A percentile compares a stretch with the other conserved stretches of the same genome.
Evolutionary conservation across 768 basidiomycete genomes (phyloP).

Genomic region (Tulasnella sp.): DNA sequence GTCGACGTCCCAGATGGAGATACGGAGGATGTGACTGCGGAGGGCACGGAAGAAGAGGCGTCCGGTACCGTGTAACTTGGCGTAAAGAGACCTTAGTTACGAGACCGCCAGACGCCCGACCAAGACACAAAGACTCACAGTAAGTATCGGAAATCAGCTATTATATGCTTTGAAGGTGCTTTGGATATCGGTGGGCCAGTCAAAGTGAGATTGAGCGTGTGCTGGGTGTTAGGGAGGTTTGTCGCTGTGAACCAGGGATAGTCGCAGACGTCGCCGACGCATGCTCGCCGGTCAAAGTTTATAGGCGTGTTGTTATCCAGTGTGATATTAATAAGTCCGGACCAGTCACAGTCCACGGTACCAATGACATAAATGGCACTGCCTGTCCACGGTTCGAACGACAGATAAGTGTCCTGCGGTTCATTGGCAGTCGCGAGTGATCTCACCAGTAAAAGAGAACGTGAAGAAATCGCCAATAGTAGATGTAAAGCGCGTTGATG

Average conservation of each 20-base stretch:
- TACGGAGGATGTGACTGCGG: background rate
- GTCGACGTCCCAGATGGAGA: background rate
- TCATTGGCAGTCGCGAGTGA: background rate
- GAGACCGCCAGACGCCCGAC: no score
- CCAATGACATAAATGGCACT: conserved; percentile 8
- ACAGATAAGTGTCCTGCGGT: background rate
- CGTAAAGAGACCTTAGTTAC: background rate
- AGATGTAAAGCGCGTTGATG: background rate
- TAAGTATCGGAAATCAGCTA: conserved; percentile 4
- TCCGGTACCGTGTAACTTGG: background rate
- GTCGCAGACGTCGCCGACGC: conserved; percentile 1
- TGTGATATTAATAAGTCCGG: background rate
- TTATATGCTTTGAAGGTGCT: conserved; percentile 1
- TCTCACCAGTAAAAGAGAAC: background rate
- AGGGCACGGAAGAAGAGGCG: background rate
- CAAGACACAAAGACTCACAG: background rate
- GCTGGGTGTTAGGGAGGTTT: background rate
- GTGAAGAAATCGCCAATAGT: background rate
- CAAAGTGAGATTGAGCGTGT: background rate
- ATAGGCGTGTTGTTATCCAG: background rate
- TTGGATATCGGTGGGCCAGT: background rate
- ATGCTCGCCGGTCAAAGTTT: conserved; percentile 5
- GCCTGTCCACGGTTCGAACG: background rate
- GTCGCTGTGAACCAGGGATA: conserved; percentile 7
- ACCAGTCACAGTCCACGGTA: conserved; percentile 12